These are phyloP conservation scores for Yamadazyma kitorensis DNA, from an alignment of 805 yeast species.

Conservation along the genomic window DNA sequence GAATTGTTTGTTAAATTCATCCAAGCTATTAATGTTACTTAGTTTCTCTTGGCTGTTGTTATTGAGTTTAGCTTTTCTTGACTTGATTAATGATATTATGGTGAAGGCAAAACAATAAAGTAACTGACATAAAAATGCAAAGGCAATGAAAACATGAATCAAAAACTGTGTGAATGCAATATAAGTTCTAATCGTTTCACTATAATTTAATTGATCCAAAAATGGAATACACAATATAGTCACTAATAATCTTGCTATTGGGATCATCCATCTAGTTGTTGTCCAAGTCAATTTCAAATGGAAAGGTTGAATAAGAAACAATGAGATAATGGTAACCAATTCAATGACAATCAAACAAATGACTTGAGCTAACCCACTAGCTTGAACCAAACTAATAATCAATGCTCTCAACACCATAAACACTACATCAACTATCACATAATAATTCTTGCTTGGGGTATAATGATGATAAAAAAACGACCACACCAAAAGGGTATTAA, in stretches of 20 bases:
- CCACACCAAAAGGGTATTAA: conserved; percentile 47
- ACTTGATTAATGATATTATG: conserved; percentile 18
- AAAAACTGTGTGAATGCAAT: conserved; percentile 43
- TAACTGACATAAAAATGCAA: conserved; percentile 27
- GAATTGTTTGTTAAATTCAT: conserved; percentile 23
- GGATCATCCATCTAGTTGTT: conserved; percentile 31
- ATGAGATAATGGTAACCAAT: conserved; percentile 19
- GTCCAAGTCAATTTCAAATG: conserved; percentile 25
- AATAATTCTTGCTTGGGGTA: conserved; percentile 40
- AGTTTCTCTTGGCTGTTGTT: background rate
- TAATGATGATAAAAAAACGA: conserved; percentile 42
- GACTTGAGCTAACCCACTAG: conserved; percentile 45
- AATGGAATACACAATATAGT: conserved; percentile 44
- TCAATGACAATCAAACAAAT: conserved; percentile 35
- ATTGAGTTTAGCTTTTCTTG: conserved; percentile 7
- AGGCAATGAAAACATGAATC: conserved; percentile 35
- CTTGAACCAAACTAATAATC: conserved; percentile 44
- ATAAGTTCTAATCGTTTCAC: conserved; percentile 39
- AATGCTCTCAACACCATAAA: conserved; percentile 34
- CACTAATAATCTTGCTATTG: conserved; percentile 37
- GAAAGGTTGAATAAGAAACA: conserved; percentile 26
- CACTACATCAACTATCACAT: conserved; percentile 33
- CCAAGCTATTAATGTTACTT: conserved; percentile 10
- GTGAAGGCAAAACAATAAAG: conserved; percentile 28
- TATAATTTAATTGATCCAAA: conserved; percentile 29